These are phyloP conservation scores for Dicorynia guianensis DNA, from an alignment of 306 rosid genomes.

Conservation along the genomic window DNA sequence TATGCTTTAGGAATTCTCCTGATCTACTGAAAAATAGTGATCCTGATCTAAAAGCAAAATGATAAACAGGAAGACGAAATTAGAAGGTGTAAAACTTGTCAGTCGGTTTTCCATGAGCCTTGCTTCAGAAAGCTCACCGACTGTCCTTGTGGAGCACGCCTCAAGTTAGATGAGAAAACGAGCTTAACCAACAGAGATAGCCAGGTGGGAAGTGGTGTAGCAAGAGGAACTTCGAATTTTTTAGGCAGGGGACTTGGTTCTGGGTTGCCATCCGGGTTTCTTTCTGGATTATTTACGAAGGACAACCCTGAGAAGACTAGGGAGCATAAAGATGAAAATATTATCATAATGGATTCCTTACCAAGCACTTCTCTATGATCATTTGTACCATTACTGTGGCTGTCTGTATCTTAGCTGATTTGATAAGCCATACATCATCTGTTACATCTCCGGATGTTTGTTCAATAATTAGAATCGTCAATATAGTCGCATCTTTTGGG, in stretches of 20 bases:
- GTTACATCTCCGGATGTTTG: slow-evolving; percentile 37
- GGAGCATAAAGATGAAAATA: slow-evolving; percentile 68
- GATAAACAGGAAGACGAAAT: slow-evolving; percentile 79
- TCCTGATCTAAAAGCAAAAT: slow-evolving; percentile 40
- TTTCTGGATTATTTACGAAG: slow-evolving; percentile 71
- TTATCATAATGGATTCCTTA: slow-evolving; percentile 86
- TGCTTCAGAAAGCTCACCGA: slow-evolving; percentile 72
- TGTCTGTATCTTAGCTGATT: slow-evolving; percentile 27
- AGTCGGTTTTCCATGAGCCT: slow-evolving; percentile 73
- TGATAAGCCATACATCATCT: slow-evolving; percentile 33
- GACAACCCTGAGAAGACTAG: slow-evolving; percentile 52
- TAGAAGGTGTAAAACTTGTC: slow-evolving; percentile 77
- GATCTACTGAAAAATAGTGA: slow-evolving; percentile 16
- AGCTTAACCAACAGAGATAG: slow-evolving; percentile 42
- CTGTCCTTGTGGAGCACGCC: slow-evolving; percentile 75
- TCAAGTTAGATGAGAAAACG: slow-evolving; percentile 53
- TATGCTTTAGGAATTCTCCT: slow-evolving; percentile 13
- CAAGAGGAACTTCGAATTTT: slow-evolving; percentile 57
- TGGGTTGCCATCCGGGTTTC: slow-evolving; percentile 54
- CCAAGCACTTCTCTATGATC: slow-evolving; percentile 71
- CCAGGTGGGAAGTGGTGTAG: slow-evolving; percentile 48
- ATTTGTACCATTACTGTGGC: slow-evolving; percentile 30
- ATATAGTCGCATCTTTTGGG: slow-evolving; percentile 34
- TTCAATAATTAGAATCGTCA: slow-evolving; percentile 40
- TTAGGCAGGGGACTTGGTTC: slow-evolving; percentile 66